Percentiles rank a stretch among this genome's conserved stretches.
Conservation (phyloP, 768 basidiomycete species). For the Gymnopilus dilepis region DNA sequence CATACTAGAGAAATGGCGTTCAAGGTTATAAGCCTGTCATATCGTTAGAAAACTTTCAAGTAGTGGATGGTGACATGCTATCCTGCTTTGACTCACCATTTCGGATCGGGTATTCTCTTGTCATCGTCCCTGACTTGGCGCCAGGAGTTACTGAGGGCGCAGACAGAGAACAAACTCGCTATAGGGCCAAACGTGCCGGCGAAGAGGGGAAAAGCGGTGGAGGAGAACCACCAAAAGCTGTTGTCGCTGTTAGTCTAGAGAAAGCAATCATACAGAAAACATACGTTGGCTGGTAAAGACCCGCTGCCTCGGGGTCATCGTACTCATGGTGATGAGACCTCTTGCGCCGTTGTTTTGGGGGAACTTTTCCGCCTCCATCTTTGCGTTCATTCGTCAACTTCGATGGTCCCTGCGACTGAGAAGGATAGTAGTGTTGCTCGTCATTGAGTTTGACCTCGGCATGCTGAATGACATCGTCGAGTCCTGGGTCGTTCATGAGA, state of each 20-base stretch:
- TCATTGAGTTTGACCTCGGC: conserved; percentile 7
- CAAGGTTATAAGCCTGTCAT: conserved; percentile 36
- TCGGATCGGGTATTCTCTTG: conserved; percentile 33
- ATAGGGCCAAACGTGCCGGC: conserved; percentile 48
- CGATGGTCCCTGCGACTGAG: not conserved
- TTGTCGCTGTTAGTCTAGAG: not conserved
- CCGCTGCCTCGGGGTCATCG: conserved; percentile 39
- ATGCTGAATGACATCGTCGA: conserved; percentile 16
- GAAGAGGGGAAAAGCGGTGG: conserved; percentile 45
- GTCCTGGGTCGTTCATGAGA: conserved; percentile 24
- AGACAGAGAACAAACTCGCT: conserved; percentile 44
- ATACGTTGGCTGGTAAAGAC: conserved; percentile 29
- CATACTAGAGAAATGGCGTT: conserved; percentile 38
- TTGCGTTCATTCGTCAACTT: not conserved
- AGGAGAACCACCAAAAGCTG: conserved; percentile 48
- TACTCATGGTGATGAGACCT: conserved; percentile 12
- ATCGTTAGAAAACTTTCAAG: not conserved
- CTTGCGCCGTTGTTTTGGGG: not conserved
- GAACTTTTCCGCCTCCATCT: not conserved
- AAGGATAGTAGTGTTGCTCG: not conserved
- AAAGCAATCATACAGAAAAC: not conserved
- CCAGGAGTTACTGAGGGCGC: conserved; percentile 43
- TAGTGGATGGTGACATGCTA: not conserved
- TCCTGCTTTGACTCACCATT: conserved; percentile 34
- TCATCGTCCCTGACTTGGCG: conserved; percentile 27